Evolutionary conservation across 176 grass and related monocot genomes (phyloP).

Genomic region (Triticum monococcum): DNA sequence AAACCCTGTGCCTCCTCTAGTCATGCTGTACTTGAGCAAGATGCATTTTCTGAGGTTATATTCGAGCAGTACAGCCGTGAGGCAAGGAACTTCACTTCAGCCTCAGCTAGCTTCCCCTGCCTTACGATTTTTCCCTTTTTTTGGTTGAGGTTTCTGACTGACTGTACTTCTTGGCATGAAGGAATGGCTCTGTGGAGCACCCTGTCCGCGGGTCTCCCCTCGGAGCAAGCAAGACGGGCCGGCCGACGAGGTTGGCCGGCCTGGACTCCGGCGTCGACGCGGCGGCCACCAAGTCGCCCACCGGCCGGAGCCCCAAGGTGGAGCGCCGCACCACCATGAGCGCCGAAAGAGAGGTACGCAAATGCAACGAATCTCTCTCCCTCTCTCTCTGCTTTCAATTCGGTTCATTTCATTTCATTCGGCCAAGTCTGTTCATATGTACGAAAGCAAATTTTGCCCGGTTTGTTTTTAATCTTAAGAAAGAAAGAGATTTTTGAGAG

Average conservation of each 20-base stretch:
- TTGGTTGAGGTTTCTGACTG: conserved; percentile 2
- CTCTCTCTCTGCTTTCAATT: neutral
- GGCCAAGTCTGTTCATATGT: neutral
- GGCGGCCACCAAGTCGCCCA: conserved; percentile 53
- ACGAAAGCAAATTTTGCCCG: neutral
- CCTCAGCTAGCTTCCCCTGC: neutral
- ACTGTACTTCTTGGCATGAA: conserved; percentile 39
- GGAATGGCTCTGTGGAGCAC: conserved; percentile 62
- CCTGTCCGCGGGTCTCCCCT: conserved; percentile 45
- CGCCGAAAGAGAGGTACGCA: conserved; percentile 56
- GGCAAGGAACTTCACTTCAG: neutral
- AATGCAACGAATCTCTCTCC: neutral
- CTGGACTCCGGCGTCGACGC: conserved; percentile 39
- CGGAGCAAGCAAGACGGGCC: conserved; percentile 41
- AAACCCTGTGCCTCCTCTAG: neutral
- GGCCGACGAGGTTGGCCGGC: conserved; percentile 39
- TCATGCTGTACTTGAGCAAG: conserved; percentile 37
- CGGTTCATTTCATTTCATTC: neutral
- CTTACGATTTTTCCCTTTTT: neutral
- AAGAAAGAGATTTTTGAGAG: neutral
- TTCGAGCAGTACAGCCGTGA: conserved; percentile 41
- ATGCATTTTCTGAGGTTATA: conserved; percentile 63
- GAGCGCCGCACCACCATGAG: conserved; percentile 50
- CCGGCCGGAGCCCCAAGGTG: conserved; percentile 51
- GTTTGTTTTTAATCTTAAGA: neutral